phyloP scores from a whole-genome alignment of 805 yeast species.

The Candida peoriensis region DNA sequence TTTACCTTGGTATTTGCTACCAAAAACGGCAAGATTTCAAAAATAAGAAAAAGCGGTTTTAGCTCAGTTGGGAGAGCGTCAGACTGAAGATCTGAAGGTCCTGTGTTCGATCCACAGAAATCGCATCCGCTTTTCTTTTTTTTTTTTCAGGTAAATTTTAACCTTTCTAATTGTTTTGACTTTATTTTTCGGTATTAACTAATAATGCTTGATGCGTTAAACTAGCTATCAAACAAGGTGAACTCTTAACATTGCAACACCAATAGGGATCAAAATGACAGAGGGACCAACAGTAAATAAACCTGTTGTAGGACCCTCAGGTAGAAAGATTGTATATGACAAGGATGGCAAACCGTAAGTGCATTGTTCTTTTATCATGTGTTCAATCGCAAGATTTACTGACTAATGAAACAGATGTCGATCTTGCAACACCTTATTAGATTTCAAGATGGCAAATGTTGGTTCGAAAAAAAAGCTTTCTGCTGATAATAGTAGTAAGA shows the following conservation, averaged over 20 bases:
- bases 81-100: constrained; percentile 59
- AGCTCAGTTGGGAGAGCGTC: constrained; percentile 28
- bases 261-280: not conserved
- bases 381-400: not conserved
- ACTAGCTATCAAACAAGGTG: no score
- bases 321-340: constrained; percentile 69
- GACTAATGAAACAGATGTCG: constrained; percentile 61
- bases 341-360: constrained; percentile 93
- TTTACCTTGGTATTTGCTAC: not conserved
- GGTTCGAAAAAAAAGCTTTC: constrained; percentile 2
- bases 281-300: constrained; percentile 6
- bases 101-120: constrained; percentile 75
- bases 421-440: constrained; percentile 76
- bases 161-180: no score
- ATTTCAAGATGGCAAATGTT: constrained; percentile 62
- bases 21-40: not conserved
- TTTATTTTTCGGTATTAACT: no score
- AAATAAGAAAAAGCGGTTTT: constrained; percentile 16
- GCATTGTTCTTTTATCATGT: no score
- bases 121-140: constrained; percentile 32
- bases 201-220: no score
- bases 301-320: constrained; percentile 52
- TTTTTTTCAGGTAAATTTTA: no score
- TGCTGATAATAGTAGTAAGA: no score
- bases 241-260: no score